Base-by-base conservation (phyloP, 2,329 filamentous ascomycete species). In the Cytospora mali region DNA sequence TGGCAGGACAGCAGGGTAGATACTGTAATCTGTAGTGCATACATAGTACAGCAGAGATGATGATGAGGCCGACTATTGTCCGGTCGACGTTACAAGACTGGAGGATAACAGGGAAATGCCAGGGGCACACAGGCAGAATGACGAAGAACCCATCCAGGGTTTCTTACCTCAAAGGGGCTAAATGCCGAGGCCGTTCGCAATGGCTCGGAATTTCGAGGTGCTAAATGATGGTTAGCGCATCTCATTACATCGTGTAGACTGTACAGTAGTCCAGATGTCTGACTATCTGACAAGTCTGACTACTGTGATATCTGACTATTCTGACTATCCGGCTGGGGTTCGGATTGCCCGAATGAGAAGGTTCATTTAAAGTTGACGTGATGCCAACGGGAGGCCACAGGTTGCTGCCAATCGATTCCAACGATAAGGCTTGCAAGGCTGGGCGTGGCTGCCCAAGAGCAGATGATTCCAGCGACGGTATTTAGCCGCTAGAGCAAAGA, bases 71-170 rank as follows among this genome's bases (percentile, higher is more conserved):
- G 63, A 60, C 46, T 35, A 50, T 62, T 50, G 46, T 57, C 63
- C 63, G 63, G 46, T 42, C 55, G 60, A 59, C 52, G 62, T 65
- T 46, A 60, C 16, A 42, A 49, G 48, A 55, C 9, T 2, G 13
- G 13, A n/a, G 39, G 18, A 18, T 18, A 18, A 21, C 39, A 42
- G 14, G 16, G 35, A 18, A 18, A 42, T 25, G 16, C 52, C 63
- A 62, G 63, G 63, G 60, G 55, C 55, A 55, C 23, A 53, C 27
- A 42, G 56, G 42, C 55, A 50, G 48, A 14, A 59, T 62, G 61
- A 62, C 50, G 61, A 58, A 52, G 51, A 10, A 57, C 49, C 9
- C 21, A 29, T 25, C 60, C 46, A 62, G 60, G 9, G 31, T 33
- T 9, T 33, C 31, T 33, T 33, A 33, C 14, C 31, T 33, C 31